Percentiles rank a stretch among this genome's conserved stretches.
Evolutionary conservation across 306 rosid genomes (phyloP).

Genomic region (Acacia confusa): DNA sequence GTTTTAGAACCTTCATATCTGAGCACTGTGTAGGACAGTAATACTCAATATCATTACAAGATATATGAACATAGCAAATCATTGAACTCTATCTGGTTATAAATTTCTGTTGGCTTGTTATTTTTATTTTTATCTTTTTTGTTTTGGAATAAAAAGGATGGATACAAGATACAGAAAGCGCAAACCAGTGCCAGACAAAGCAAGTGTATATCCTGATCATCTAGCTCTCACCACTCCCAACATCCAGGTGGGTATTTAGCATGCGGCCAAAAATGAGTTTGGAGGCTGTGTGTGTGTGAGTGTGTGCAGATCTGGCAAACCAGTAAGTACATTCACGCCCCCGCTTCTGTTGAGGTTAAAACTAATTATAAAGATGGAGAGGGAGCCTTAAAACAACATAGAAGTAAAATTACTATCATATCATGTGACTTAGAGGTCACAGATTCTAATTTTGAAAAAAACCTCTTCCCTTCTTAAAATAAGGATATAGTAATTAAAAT

Average conservation of each 20-base stretch:
- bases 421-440: too few species aligned
- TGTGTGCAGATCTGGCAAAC: not conserved
- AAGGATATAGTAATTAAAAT: too few species aligned
- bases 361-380: not conserved
- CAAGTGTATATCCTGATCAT: not conserved
- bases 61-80: not conserved
- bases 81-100: not conserved
- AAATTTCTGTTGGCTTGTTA: not conserved
- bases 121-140: not conserved
- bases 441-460: too few species aligned
- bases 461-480: fast-evolving
- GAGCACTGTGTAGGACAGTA: not conserved
- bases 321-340: not conserved
- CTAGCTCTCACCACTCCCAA: not conserved
- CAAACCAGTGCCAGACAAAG: not conserved
- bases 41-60: not conserved
- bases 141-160: not conserved
- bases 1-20: not conserved
- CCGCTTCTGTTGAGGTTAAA: not conserved
- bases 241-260: not conserved
- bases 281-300: not conserved
- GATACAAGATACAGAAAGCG: not conserved
- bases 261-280: not conserved
- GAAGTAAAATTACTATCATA: too few species aligned
- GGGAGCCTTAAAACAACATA: too few species aligned